Percentiles rank a stretch among this genome's conserved stretches.
Conservation (phyloP, 1,284 basidiomycete genomes). For the Ustilago nuda region DNA sequence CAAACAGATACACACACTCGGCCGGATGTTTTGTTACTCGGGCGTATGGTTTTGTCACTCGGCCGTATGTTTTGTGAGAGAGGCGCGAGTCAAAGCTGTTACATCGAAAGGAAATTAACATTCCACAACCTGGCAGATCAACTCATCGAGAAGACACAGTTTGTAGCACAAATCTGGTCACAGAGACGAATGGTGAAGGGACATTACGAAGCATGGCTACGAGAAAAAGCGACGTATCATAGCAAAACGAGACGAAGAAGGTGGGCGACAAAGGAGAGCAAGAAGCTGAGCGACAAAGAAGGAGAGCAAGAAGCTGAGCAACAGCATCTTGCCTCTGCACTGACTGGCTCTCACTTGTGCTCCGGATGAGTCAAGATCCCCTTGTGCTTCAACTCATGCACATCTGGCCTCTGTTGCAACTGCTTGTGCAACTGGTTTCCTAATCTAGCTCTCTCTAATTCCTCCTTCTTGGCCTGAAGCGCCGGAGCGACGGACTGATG, state of each 20-base stretch:
- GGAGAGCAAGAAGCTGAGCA: not conserved
- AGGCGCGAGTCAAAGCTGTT: too few species aligned
- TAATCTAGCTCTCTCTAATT: conserved; percentile 69
- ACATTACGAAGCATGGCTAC: not conserved
- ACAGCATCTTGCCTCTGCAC: not conserved
- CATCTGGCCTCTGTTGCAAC: conserved; percentile 76
- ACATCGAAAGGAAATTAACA: too few species aligned
- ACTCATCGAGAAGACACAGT: too few species aligned
- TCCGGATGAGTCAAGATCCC: conserved; percentile 74
- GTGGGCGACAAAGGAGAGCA: not conserved
- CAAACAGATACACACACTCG: not conserved
- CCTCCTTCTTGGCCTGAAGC: conserved; percentile 76
- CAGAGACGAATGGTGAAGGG: not conserved
- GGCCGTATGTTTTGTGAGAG: not conserved
- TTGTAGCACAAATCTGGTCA: not conserved
- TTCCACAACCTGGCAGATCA: too few species aligned
- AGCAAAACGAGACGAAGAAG: not conserved
- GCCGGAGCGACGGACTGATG: conserved; percentile 78
- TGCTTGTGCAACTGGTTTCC: conserved; percentile 76
- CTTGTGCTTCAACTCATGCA: conserved; percentile 78
- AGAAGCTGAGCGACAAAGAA: not conserved
- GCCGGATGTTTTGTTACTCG: not conserved
- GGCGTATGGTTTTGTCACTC: not conserved
- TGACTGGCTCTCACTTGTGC: conserved; percentile 11
- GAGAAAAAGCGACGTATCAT: not conserved